Evolutionary conservation across 2,329 filamentous ascomycete species (phyloP), one percentile per base, ranked within the genome.

Genomic region (Gyromitra esculenta): DNA sequence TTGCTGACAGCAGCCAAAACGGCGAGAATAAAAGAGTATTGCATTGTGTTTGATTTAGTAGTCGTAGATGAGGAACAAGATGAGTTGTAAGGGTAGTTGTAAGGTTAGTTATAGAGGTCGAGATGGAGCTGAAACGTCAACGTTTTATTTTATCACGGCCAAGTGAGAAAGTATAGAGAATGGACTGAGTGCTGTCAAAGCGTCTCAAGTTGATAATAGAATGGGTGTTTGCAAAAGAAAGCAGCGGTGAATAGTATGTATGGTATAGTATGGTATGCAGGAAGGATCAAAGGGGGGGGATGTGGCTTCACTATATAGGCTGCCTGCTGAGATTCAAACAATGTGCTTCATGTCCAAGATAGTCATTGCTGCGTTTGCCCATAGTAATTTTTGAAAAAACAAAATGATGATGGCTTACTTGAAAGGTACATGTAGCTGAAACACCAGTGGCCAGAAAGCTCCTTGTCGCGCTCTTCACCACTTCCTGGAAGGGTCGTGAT

Each of bases 11-110:
- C 62, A 21, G 60, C 60, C 25, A 73, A 15, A 5, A 63, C 45
- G 13, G 70, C 60, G n/a, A 73, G 50, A 50, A 73, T 73, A 62
- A 73, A 73, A 73, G 70, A 73, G 39, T 59, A 73, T 1, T 66
- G 43, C 70, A 56, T 67, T n/a, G 59, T 73, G 39, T 64, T 25
- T 43, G n/a, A 64, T 35, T 39, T 21, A 1, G 59, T 3, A 35
- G 45, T 57, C 2, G 52, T 7, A 13, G 39, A 18, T 43, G 5
- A 18, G 11, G 5, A 31, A n/a, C 41, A 2, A 31, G 57, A 13
- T 18, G 37, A 25, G 37, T 35, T 8, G n/a, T 50, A 11, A 18
- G 21, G 31, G 31, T 37, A 25, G 37, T 35, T 8, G n/a, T 50
- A 11, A 18, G 21, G 31, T 45, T 50, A 48, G 15, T 25, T 59